phyloP scores from a whole-genome alignment of 768 basidiomycete species.

The Pholiota conissans region DNA sequence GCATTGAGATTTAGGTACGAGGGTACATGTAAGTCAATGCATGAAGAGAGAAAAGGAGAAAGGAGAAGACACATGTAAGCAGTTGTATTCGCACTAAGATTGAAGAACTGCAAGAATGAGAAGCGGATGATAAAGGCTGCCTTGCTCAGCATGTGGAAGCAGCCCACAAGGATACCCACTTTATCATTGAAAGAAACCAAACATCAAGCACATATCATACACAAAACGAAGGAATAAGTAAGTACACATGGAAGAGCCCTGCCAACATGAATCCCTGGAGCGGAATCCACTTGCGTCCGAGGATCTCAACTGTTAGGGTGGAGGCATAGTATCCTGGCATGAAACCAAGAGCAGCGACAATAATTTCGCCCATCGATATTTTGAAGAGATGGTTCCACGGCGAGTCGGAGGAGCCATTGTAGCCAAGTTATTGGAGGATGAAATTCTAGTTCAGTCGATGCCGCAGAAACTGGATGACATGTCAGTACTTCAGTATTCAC shows the following conservation, averaged over 20 bases:
- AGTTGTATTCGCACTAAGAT: constrained; percentile 76
- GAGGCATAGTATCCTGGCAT: constrained; percentile 80
- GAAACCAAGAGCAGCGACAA: constrained; percentile 74
- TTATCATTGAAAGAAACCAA: not conserved
- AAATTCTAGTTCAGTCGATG: constrained; percentile 73
- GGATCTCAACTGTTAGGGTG: constrained; percentile 66
- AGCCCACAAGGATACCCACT: constrained; percentile 72
- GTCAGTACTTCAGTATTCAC: not conserved
- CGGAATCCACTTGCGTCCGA: constrained; percentile 77
- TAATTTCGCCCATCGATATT: constrained; percentile 64
- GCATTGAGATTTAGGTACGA: constrained; percentile 28
- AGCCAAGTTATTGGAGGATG: constrained; percentile 69
- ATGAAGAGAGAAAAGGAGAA: not conserved
- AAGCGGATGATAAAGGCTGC: constrained; percentile 71
- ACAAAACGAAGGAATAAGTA: not conserved
- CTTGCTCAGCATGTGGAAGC: constrained; percentile 55
- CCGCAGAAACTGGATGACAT: constrained; percentile 60
- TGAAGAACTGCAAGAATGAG: constrained; percentile 77
- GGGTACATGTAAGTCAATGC: not conserved
- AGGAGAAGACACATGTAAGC: constrained; percentile 35
- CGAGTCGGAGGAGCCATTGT: constrained; percentile 50
- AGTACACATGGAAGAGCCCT: constrained; percentile 64
- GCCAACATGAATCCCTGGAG: constrained; percentile 71
- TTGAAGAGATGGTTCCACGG: constrained; percentile 69
- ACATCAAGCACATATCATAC: not conserved